Evolutionary conservation across 2,329 filamentous ascomycete species (phyloP).

Genomic region (Ophiocordyceps polyrhachis-furcata): DNA sequence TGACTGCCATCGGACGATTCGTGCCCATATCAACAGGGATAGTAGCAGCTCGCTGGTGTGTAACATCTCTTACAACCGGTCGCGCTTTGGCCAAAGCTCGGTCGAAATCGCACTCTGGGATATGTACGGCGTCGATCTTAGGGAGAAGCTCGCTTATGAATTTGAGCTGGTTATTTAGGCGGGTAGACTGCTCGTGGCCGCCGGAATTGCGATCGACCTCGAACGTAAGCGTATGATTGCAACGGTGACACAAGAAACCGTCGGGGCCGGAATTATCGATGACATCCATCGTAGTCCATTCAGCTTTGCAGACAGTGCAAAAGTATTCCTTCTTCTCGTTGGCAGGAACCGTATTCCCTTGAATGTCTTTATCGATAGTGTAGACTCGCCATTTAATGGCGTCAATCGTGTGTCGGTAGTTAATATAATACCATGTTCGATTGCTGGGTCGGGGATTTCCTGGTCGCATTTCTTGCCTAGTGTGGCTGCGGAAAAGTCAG

Average conservation of each 20-base stretch:
- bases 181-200: constrained; percentile 53
- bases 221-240: constrained; percentile 43
- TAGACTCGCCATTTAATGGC: constrained; percentile 91
- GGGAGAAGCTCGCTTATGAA: constrained; percentile 61
- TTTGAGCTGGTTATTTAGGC: constrained; percentile 61
- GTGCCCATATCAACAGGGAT: constrained; percentile 34
- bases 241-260: constrained; percentile 74
- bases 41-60: constrained; percentile 44
- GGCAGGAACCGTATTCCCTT: constrained; percentile 61
- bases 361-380: constrained; percentile 72
- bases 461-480: constrained; percentile 54
- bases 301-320: constrained; percentile 61
- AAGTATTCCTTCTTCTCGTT: constrained; percentile 84
- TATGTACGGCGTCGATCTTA: constrained; percentile 53
- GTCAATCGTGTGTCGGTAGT: constrained; percentile 86
- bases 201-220: constrained; percentile 49
- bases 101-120: constrained; percentile 60
- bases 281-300: constrained; percentile 83
- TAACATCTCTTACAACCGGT: constrained; percentile 46
- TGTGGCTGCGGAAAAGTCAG: constrained; percentile 36
- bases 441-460: constrained; percentile 67
- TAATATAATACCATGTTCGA: constrained; percentile 92
- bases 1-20: constrained; percentile 47
- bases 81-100: constrained; percentile 43
- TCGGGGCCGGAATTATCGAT: constrained; percentile 51